Conservation (phyloP, 495 filamentous ascomycete species). For the Aspergillus asperescens region DNA sequence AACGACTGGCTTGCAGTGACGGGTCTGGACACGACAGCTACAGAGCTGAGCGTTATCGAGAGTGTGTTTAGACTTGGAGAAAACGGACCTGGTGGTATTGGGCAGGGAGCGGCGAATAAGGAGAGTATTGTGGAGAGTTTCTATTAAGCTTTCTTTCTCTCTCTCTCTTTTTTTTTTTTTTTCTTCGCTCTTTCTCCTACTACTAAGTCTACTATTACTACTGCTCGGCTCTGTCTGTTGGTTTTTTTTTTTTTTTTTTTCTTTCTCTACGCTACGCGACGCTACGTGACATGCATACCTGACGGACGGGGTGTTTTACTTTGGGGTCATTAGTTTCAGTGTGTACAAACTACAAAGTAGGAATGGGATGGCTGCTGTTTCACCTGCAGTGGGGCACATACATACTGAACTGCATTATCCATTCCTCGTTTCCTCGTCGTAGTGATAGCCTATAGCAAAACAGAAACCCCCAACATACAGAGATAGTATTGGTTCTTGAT, state of each 20-base stretch:
- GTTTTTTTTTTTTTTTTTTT: neutral
- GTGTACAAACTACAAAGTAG: neutral
- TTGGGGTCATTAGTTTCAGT: neutral
- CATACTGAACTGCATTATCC: neutral
- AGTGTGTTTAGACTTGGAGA: constrained; percentile 91
- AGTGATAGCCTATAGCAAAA: too few relatives aligned
- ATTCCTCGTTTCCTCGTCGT: neutral
- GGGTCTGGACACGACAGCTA: constrained; percentile 91
- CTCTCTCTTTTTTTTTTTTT: neutral
- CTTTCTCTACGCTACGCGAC: neutral
- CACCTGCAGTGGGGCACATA: neutral
- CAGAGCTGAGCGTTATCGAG: constrained; percentile 93
- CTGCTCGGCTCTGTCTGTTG: neutral
- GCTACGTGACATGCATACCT: neutral
- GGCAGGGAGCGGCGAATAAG: constrained; percentile 74
- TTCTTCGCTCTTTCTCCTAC: neutral
- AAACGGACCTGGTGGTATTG: constrained; percentile 46
- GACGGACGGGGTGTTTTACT: neutral
- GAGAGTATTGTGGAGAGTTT: constrained; percentile 98
- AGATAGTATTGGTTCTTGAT: too few relatives aligned
- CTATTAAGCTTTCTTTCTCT: constrained; percentile 55
- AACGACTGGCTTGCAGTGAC: constrained; percentile 99
- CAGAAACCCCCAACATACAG: too few relatives aligned
- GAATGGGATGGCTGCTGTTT: too few relatives aligned
- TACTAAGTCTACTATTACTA: neutral